Conservation (phyloP, 1,139 yeast genomes). For the Ogataea hybrid region DNA sequence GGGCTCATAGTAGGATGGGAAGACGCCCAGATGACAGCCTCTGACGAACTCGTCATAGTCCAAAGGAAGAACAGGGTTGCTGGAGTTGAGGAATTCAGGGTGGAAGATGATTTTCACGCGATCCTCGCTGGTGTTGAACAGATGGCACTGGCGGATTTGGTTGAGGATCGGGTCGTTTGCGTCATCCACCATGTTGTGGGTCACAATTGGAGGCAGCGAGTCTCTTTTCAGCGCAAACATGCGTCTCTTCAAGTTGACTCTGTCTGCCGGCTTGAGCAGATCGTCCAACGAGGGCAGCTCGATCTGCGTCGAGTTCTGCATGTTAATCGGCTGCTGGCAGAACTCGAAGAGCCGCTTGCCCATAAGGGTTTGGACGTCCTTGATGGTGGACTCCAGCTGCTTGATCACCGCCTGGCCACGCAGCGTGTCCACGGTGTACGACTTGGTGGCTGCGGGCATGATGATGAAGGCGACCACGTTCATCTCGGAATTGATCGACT, state of each 20-base stretch:
- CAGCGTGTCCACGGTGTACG: slow-evolving; percentile 93
- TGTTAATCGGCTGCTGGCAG: slow-evolving; percentile 44
- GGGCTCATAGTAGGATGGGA: slow-evolving; percentile 98
- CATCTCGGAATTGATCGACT: slow-evolving; percentile 77
- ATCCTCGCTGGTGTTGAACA: slow-evolving; percentile 87
- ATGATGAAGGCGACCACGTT: slow-evolving; percentile 98
- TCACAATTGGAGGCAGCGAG: slow-evolving; percentile 89
- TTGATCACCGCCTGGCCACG: slow-evolving; percentile 96
- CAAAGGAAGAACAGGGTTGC: slow-evolving; percentile 87
- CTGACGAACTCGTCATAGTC: slow-evolving; percentile 98
- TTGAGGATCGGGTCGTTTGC: slow-evolving; percentile 86
- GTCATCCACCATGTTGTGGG: slow-evolving; percentile 96
- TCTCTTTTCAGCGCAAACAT: slow-evolving; percentile 90
- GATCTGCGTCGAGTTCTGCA: slow-evolving; percentile 26
- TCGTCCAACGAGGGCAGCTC: slow-evolving; percentile 70
- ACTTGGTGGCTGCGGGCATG: slow-evolving; percentile 95
- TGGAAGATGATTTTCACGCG: slow-evolving; percentile 95
- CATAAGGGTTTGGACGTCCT: slow-evolving; percentile 83
- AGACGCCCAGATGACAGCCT: slow-evolving; percentile 97
- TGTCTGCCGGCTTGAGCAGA: slow-evolving; percentile 81
- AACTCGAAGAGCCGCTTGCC: slow-evolving; percentile 89
- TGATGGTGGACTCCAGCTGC: slow-evolving; percentile 85
- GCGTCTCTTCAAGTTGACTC: slow-evolving; percentile 87
- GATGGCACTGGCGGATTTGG: slow-evolving; percentile 87
- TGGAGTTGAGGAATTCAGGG: slow-evolving; percentile 94